Evolutionary conservation across 176 grass and related monocot genomes (phyloP), one percentile per base, ranked within the genome.

Genomic region (Puya raimondii): DNA sequence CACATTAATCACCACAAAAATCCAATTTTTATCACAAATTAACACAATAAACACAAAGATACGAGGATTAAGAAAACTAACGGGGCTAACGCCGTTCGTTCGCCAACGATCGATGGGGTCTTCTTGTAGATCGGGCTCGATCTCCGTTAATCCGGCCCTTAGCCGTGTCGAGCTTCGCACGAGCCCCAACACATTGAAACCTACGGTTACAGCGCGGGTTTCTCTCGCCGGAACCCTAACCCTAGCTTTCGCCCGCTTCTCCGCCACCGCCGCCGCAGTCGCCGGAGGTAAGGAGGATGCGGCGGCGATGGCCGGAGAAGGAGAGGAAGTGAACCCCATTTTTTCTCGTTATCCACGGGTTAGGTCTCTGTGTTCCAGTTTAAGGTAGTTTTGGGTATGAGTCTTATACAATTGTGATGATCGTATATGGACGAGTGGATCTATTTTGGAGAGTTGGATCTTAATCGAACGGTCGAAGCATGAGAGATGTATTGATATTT

Each of bases 91-190:
- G 52, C 93, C 93, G 22, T 83, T 85, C 72, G 93, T 97, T 53
- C 84, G 72, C 72, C 80, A 87, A 50, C 57, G 72, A 54, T 97
- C 93, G 72, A 92, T 54, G 51, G 89, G 69, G 50, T 92, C 89
- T 80, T 97, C 93, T 12, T 23, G 50, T 63, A 97, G 84, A 80
- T 97, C 89, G 23, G 89, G 93, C 72, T 90, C 89, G 21, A 97
- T 92, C 66, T 97, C 93, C 49, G 84, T 70, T 57, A 90, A 76
- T 8, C 54, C 54, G 54, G 54, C 54, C 0, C 20, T 59, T 14
- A 59, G 15, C 5, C 54, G 54, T 7, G n/a, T 59, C 54, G 54
- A 9, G 16, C 54, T 15, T 17, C 54, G 54, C 33, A 7, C 33
- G 33, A 42, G 33, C 33, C 33, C 33, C 33, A 42, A 42, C 54